Percentiles rank a stretch among this genome's conserved stretches.
Evolutionary conservation across 768 basidiomycete genomes (phyloP).

Genomic region (Lactarius tabidus): DNA sequence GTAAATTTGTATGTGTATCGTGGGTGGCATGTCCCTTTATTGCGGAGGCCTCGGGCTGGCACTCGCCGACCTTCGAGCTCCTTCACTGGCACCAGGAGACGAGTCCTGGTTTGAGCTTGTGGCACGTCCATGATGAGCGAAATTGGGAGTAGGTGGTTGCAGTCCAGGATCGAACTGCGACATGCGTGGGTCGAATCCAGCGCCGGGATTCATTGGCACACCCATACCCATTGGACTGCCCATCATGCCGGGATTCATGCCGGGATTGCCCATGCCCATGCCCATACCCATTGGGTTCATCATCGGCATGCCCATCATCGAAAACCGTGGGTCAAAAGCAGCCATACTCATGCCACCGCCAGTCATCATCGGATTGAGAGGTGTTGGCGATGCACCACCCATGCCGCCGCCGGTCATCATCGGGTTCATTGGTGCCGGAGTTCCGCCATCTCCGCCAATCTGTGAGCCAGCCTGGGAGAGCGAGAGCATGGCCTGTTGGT

Average conservation of each 20-base stretch:
- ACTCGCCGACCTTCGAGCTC: constrained; percentile 14
- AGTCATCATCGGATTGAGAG: constrained; percentile 27
- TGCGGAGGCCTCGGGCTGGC: constrained; percentile 19
- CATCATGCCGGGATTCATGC: constrained; percentile 21
- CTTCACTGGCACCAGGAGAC: constrained; percentile 7
- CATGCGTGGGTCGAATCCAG: constrained; percentile 21
- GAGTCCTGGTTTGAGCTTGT: constrained; percentile 6
- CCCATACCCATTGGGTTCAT: constrained; percentile 24
- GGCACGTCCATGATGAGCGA: not conserved
- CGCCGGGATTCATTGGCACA: constrained; percentile 21
- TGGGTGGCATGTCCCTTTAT: not conserved
- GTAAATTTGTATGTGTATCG: not conserved
- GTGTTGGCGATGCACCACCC: constrained; percentile 20
- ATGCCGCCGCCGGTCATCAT: constrained; percentile 29
- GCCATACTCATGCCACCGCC: constrained; percentile 26
- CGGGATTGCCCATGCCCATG: constrained; percentile 17
- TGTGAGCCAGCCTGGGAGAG: constrained; percentile 75
- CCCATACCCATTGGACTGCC: constrained; percentile 20
- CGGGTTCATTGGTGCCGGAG: constrained; percentile 46
- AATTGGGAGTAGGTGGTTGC: constrained; percentile 15
- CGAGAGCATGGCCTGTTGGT: constrained; percentile 86
- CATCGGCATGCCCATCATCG: constrained; percentile 32
- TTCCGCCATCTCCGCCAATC: constrained; percentile 50
- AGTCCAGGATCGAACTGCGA: constrained; percentile 23
- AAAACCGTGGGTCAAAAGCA: constrained; percentile 11